Evolutionary conservation across 2,329 filamentous ascomycete genomes (phyloP).

Genomic region (Fusarium sambucinum): DNA sequence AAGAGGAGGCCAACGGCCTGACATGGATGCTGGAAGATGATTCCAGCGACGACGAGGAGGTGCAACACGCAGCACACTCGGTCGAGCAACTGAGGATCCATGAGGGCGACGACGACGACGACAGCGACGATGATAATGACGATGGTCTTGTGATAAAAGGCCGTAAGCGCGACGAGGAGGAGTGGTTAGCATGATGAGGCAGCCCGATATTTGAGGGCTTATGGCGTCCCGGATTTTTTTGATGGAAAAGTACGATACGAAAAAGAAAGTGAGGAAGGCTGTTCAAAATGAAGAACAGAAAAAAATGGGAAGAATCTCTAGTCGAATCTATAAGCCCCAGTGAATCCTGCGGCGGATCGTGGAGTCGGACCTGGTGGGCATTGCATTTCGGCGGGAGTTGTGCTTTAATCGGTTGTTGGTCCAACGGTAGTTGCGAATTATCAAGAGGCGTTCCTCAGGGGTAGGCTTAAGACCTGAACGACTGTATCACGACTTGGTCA

Average conservation of each 20-base stretch:
- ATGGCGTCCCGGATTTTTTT: slow-evolving; percentile 11
- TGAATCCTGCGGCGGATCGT: slow-evolving; percentile 22
- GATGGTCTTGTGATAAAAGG: slow-evolving; percentile 70
- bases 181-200: slow-evolving; percentile 65
- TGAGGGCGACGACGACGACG: slow-evolving; percentile 57
- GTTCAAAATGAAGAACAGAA: slow-evolving; percentile 32
- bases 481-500: slow-evolving; percentile 38
- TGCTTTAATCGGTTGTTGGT: slow-evolving; percentile 27
- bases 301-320: slow-evolving; percentile 22
- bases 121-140: slow-evolving; percentile 66
- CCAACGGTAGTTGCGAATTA: slow-evolving; percentile 16
- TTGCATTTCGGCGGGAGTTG: slow-evolving; percentile 50
- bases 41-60: slow-evolving; percentile 56
- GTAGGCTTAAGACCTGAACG: slow-evolving; percentile 43
- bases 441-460: slow-evolving; percentile 44
- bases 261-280: slow-evolving; percentile 28
- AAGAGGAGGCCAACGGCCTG: slow-evolving; percentile 93
- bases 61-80: slow-evolving; percentile 52
- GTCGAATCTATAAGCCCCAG: slow-evolving; percentile 25
- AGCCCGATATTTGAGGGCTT: background rate
- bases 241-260: slow-evolving; percentile 26
- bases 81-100: slow-evolving; percentile 58
- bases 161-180: slow-evolving; percentile 68
- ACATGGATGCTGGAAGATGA: slow-evolving; percentile 85
- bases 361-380: slow-evolving; percentile 38